Conservation (phyloP, 2,329 filamentous ascomycete species). For the Talaromyces sp. region DNA sequence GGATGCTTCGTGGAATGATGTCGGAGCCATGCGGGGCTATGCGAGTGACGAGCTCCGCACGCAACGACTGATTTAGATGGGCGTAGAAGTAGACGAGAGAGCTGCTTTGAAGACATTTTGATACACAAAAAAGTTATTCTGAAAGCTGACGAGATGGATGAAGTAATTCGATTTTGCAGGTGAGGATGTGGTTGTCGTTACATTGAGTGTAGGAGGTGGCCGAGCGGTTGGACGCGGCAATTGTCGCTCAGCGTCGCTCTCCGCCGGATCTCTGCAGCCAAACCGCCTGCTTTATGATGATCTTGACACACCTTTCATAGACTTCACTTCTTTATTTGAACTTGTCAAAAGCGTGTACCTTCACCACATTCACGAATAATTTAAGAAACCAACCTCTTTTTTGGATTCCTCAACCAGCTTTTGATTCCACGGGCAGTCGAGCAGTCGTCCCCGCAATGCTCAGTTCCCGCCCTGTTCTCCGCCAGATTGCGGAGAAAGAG, state of each 20-base stretch:
- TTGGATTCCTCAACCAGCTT: background rate
- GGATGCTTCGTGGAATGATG: constrained; percentile 55
- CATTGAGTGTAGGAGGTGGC: constrained; percentile 16
- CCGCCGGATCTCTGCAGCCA: constrained; percentile 1
- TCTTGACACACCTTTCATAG: background rate
- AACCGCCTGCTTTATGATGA: background rate
- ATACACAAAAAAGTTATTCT: background rate
- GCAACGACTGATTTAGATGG: background rate
- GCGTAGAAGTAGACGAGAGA: constrained; percentile 34
- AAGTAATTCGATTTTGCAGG: background rate
- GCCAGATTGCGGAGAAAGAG: constrained; percentile 11
- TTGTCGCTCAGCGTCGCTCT: constrained; percentile 40
- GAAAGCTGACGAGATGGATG: background rate
- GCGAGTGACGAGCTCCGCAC: constrained; percentile 11
- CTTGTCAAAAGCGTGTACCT: background rate
- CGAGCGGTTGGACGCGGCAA: constrained; percentile 47
- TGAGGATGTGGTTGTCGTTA: background rate
- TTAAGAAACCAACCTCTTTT: background rate
- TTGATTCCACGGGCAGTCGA: background rate
- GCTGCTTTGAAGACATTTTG: constrained; percentile 31
- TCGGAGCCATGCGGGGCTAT: constrained; percentile 12
- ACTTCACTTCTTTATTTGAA: constrained; percentile 13
- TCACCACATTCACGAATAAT: background rate
- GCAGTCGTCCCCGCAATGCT: constrained; percentile 21
- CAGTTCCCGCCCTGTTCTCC: background rate